Evolutionary conservation across 768 basidiomycete species (phyloP).

Genomic region (Lyophyllum semitale): DNA sequence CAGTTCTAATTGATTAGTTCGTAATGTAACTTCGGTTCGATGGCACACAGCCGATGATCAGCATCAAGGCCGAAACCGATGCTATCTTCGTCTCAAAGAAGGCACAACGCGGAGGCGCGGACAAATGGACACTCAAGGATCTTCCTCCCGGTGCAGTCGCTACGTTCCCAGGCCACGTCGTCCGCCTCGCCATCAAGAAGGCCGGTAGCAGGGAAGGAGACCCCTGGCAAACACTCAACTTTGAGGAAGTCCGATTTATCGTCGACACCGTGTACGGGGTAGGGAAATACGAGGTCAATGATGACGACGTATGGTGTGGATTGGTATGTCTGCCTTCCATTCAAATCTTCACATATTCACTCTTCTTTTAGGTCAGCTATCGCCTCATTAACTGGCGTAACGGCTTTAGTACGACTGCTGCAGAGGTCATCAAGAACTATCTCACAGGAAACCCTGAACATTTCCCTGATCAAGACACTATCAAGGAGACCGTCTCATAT

Average conservation of each 20-base stretch:
- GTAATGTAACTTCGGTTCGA: background rate
- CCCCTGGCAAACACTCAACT: background rate
- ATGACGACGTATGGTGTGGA: slow-evolving; percentile 1
- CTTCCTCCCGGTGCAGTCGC: background rate
- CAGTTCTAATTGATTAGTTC: background rate
- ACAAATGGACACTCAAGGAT: background rate
- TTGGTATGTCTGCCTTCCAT: background rate
- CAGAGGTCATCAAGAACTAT: background rate
- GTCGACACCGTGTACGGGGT: background rate
- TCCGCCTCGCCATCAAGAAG: background rate
- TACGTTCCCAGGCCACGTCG: background rate
- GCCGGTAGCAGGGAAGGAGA: background rate
- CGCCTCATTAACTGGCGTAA: slow-evolving; percentile 1
- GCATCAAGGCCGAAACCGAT: background rate
- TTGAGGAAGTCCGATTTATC: background rate
- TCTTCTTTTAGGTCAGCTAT: background rate
- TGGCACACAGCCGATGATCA: background rate
- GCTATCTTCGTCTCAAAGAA: background rate
- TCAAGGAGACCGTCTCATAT: background rate
- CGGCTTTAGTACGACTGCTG: background rate
- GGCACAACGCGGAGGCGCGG: background rate
- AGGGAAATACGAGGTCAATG: background rate
- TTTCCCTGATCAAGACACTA: background rate
- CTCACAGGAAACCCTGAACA: background rate
- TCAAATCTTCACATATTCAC: background rate